Percentiles rank a stretch among this genome's conserved stretches.
These are phyloP conservation scores for Phytophthora macrochlamydospora DNA, from an alignment of 352 stramenopile genomes.

Conservation along the genomic window DNA sequence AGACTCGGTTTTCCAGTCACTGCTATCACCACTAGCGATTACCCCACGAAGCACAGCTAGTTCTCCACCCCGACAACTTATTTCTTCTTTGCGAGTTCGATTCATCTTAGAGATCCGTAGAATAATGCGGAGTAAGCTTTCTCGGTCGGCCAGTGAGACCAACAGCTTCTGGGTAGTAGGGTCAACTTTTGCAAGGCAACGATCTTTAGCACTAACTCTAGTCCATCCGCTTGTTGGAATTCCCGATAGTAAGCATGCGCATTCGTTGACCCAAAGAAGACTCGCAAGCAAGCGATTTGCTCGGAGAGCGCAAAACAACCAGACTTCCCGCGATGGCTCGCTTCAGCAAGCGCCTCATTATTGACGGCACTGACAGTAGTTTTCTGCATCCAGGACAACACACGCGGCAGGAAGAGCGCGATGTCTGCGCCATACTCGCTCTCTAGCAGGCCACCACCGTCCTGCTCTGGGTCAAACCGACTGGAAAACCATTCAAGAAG, in stretches of 20 bases:
- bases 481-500: conserved; percentile 59
- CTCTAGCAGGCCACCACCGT: conserved; percentile 37
- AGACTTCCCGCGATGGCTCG: conserved; percentile 8
- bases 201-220: conserved; percentile 51
- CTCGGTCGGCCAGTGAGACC: conserved; percentile 29
- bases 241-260: conserved; percentile 48
- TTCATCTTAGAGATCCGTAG: conserved; percentile 48
- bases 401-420: conserved; percentile 61
- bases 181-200: conserved; percentile 29
- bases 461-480: conserved; percentile 27
- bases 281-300: conserved; percentile 51
- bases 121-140: conserved; percentile 43
- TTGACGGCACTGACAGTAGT: conserved; percentile 18
- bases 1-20: conserved; percentile 16
- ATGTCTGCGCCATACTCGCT: conserved; percentile 48
- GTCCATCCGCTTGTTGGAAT: conserved; percentile 59
- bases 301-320: conserved; percentile 40
- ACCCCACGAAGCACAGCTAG: conserved; percentile 47
- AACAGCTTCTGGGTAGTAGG: conserved; percentile 13
- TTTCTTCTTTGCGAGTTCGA: conserved; percentile 46
- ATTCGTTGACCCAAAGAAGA: conserved; percentile 54
- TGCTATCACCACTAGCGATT: conserved; percentile 27
- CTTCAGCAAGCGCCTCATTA: conserved; percentile 7
- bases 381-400: conserved; percentile 76
- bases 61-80: conserved; percentile 53